These are phyloP conservation scores for Trypanosoma scelopori DNA, from an alignment of 208 protist genomes.

Conservation along the genomic window DNA sequence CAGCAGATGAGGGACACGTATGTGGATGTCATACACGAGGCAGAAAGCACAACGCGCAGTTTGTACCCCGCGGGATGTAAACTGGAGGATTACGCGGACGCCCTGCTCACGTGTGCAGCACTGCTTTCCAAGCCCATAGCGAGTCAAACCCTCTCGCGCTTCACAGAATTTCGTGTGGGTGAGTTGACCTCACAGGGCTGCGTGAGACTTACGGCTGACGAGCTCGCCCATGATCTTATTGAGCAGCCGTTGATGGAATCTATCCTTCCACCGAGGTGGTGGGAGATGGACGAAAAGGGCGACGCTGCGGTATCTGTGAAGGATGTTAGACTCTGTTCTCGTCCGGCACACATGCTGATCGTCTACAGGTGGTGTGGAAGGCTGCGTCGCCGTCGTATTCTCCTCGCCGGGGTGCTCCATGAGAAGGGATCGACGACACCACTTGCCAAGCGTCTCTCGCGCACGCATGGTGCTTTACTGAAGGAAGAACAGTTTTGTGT, in stretches of 20 bases:
- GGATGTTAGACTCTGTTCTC: conserved; percentile 38
- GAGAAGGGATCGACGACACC: conserved; percentile 35
- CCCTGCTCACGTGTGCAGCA: conserved; percentile 64
- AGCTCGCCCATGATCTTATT: conserved; percentile 44
- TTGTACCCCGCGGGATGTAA: conserved; percentile 73
- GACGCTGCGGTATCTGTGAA: conserved; percentile 2
- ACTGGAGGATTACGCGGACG: conserved; percentile 64
- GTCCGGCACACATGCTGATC: conserved; percentile 51
- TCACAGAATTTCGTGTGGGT: conserved; percentile 36
- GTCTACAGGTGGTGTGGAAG: conserved; percentile 45
- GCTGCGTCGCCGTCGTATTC: conserved; percentile 38
- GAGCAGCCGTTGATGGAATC: conserved; percentile 47
- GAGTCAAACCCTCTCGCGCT: conserved; percentile 26
- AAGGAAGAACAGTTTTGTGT: conserved; percentile 57
- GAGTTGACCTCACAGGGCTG: conserved; percentile 21
- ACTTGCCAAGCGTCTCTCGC: conserved; percentile 53
- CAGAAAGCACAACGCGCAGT: conserved; percentile 42
- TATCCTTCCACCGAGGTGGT: conserved; percentile 65
- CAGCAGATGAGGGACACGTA: conserved; percentile 26
- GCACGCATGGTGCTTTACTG: conserved; percentile 60
- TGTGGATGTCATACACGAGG: conserved; percentile 38
- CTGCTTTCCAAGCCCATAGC: conserved; percentile 64
- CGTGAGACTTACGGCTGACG: conserved; percentile 39
- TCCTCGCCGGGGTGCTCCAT: conserved; percentile 34
- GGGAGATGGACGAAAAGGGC: conserved; percentile 19